Conservation (phyloP, 164 flowering plant genomes). For the Berberis thunbergii region DNA sequence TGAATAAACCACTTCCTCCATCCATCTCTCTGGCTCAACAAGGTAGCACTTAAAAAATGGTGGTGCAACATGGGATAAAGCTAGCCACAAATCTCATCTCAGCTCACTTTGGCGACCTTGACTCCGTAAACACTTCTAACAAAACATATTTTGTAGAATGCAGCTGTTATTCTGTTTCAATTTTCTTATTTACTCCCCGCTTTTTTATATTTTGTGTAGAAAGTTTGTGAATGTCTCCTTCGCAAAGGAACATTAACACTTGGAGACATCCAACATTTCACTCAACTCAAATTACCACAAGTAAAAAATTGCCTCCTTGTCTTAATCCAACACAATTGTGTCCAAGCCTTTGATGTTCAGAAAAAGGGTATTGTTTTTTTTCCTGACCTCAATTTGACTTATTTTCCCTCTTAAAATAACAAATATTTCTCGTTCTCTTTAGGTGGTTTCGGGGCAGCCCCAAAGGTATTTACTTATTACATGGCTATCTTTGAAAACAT, state of each 20-base stretch:
- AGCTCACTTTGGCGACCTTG: constrained; percentile 61
- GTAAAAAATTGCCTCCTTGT: constrained; percentile 62
- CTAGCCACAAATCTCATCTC: constrained; percentile 63
- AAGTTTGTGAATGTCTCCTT: constrained; percentile 80
- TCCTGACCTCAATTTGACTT: no score
- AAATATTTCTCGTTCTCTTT: not conserved
- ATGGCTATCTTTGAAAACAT: constrained; percentile 57
- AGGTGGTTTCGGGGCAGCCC: constrained; percentile 35
- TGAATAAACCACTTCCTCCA: no score
- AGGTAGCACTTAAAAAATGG: constrained; percentile 16
- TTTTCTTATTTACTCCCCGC: not conserved
- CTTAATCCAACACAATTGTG: constrained; percentile 88
- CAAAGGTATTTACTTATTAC: constrained; percentile 39
- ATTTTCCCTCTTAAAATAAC: not conserved
- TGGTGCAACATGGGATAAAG: constrained; percentile 44
- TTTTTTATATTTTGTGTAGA: constrained; percentile 28
- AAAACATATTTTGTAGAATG: not conserved
- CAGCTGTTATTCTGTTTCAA: not conserved
- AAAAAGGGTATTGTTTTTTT: constrained; percentile 30
- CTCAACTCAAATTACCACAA: constrained; percentile 34
- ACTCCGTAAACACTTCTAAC: constrained; percentile 33
- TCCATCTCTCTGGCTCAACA: no score
- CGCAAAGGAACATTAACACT: constrained; percentile 51
- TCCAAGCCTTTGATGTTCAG: constrained; percentile 55
- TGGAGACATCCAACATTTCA: constrained; percentile 25